Base-by-base conservation (phyloP, 306 rosid genomes). In the Cyamopsis tetragonoloba region DNA sequence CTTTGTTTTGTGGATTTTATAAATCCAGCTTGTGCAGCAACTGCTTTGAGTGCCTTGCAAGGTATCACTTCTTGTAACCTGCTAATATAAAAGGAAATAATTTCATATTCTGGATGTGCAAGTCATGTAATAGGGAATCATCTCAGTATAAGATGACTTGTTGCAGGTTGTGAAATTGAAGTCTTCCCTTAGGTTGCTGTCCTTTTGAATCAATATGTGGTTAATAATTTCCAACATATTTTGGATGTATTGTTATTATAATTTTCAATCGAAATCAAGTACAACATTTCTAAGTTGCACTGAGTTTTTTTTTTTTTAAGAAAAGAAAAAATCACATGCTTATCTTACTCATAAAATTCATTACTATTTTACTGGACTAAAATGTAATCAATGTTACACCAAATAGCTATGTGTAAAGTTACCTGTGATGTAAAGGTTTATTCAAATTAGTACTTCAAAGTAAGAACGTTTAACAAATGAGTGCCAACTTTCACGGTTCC, bases 31-130 rank as follows among this genome's bases (percentile, higher is more conserved):
- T 88, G 96, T 76, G 86, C 96, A 20, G 86, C 96, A 63, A 84
- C 96, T 48, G 91, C 97, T 43, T 41, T 84, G 96, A 88, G 87
- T 75, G 96, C 93, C 49, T 72, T 91, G 85, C 93, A 91, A 88
- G 96, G 96, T 86, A 81, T 58, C 48, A 13, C 50, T 70, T 65
- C 30, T 51, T 65, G 66, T 66, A 30, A 13, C 48, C 41, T 71
- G 71, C 14, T 62, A 20, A 57, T 64, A 62, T 68, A 13, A 14
- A 51, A 49, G 31, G 68, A 63, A 66, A 38, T 22, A 8, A 37
- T 30, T 41, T 66, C 8, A 23, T 59, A 24, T 66, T 50, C 34
- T 66, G 15, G 24, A 5, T 66, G 13, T 66, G 41, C n/a, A 0
- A 15, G 47, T 49, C 57, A 15, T 70, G 9, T 54, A 19, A 19